Conservation (phyloP, 2,329 filamentous ascomycete species). For the Hyphodiscus sp. region DNA sequence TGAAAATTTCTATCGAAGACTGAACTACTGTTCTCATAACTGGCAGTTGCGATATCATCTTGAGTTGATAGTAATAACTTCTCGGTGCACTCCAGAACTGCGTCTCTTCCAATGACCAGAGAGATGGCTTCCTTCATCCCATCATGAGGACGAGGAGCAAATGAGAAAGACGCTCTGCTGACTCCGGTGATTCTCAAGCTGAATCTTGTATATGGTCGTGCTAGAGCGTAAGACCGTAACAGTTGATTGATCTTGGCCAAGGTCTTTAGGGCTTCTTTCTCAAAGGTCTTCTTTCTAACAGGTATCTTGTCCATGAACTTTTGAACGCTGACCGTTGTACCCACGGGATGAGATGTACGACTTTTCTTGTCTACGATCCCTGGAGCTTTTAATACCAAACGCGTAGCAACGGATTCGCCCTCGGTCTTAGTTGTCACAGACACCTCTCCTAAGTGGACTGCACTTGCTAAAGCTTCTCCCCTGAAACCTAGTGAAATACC, state of each 20-base stretch:
- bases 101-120: slow-evolving; percentile 54
- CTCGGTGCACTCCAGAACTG: slow-evolving; percentile 48
- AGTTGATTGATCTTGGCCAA: slow-evolving; percentile 52
- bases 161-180: slow-evolving; percentile 50
- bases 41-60: slow-evolving; percentile 2
- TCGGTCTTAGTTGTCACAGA: slow-evolving; percentile 57
- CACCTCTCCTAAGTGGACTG: slow-evolving; percentile 53
- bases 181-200: slow-evolving; percentile 51
- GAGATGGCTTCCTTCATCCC: slow-evolving; percentile 51
- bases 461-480: slow-evolving; percentile 65
- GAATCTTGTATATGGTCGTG: slow-evolving; percentile 56
- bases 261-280: slow-evolving; percentile 52
- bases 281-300: slow-evolving; percentile 52
- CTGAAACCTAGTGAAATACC: slow-evolving; percentile 65
- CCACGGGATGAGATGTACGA: slow-evolving; percentile 48
- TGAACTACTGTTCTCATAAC: background rate
- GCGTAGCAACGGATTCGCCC: slow-evolving; percentile 51
- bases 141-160: slow-evolving; percentile 47
- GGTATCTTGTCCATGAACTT: slow-evolving; percentile 55
- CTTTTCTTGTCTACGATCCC: slow-evolving; percentile 34
- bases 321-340: slow-evolving; percentile 58
- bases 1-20: background rate
- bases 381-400: slow-evolving; percentile 37
- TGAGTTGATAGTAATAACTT: slow-evolving; percentile 16
- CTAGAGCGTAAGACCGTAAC: slow-evolving; percentile 59